Evolutionary conservation across 768 basidiomycete genomes (phyloP).

Genomic region (Serendipita indica): DNA sequence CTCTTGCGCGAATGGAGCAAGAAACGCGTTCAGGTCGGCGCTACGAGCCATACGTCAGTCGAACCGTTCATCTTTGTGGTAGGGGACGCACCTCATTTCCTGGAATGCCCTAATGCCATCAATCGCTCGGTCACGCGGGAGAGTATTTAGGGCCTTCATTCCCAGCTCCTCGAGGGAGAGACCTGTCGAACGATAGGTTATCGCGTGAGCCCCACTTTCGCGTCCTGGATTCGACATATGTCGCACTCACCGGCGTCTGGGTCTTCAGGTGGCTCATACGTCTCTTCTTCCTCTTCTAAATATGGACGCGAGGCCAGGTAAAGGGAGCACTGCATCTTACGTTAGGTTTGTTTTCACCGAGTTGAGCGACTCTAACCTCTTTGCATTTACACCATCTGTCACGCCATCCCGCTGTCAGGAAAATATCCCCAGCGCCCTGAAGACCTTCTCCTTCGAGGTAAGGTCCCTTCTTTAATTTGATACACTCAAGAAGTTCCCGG

Average conservation of each 20-base stretch:
- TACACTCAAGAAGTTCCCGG: constrained; percentile 30
- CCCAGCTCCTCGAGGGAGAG: constrained; percentile 73
- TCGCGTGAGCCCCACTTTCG: no score
- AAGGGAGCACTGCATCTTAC: neutral
- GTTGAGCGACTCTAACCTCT: constrained; percentile 28
- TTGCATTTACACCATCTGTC: constrained; percentile 67
- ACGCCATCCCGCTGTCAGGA: constrained; percentile 58
- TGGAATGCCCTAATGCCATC: constrained; percentile 79
- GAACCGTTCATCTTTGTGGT: neutral
- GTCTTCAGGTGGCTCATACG: constrained; percentile 73
- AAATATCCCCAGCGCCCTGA: constrained; percentile 55
- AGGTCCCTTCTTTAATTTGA: constrained; percentile 14
- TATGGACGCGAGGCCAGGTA: constrained; percentile 32
- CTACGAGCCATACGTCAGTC: constrained; percentile 24
- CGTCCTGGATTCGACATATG: neutral
- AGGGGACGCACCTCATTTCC: constrained; percentile 48
- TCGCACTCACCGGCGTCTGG: constrained; percentile 57
- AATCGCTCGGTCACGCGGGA: constrained; percentile 68
- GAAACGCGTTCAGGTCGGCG: constrained; percentile 52
- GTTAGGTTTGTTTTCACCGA: neutral
- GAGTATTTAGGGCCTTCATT: constrained; percentile 44
- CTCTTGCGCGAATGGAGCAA: constrained; percentile 65
- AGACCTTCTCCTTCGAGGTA: constrained; percentile 15
- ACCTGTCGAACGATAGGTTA: constrained; percentile 26
- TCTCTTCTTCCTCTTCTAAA: constrained; percentile 64